Conservation (phyloP, 1,284 basidiomycete genomes). For the Acaromyces ingoldii region DNA sequence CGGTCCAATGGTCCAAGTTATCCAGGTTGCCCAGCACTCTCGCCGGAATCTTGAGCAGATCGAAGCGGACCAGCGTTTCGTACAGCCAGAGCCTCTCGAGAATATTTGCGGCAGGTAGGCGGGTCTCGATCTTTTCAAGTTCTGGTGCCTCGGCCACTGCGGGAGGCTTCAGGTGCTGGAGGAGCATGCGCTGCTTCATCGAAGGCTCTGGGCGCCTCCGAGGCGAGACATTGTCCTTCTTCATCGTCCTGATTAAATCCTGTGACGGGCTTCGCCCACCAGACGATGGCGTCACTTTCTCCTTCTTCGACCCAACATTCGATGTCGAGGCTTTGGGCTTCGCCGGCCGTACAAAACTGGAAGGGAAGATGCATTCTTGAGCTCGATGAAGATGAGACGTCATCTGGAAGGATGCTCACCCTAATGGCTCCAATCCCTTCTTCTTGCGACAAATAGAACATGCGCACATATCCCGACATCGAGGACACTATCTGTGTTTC, state of each 20-base stretch:
- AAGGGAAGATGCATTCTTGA: neutral
- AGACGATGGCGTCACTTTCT: neutral
- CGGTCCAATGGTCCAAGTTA: slow-evolving; percentile 33
- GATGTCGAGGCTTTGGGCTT: too few relatives aligned
- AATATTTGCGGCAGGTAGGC: slow-evolving; percentile 27
- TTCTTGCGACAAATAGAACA: slow-evolving; percentile 10
- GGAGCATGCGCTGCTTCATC: slow-evolving; percentile 6
- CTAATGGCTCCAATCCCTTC: slow-evolving; percentile 1
- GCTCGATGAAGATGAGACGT: neutral
- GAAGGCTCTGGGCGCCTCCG: too few relatives aligned
- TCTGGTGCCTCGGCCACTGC: slow-evolving; percentile 14
- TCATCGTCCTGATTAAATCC: neutral
- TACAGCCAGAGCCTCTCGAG: slow-evolving; percentile 41
- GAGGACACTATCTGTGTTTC: slow-evolving; percentile 1
- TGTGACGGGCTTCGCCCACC: neutral
- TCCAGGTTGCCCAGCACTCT: slow-evolving; percentile 27
- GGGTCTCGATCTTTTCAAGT: slow-evolving; percentile 24
- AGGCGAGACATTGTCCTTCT: too few relatives aligned
- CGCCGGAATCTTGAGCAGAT: slow-evolving; percentile 27
- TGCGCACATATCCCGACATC: slow-evolving; percentile 1
- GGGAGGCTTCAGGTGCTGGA: slow-evolving; percentile 19
- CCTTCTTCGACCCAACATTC: too few relatives aligned
- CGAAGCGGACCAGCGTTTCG: slow-evolving; percentile 38
- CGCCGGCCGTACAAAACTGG: too few relatives aligned
- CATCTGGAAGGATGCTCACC: slow-evolving; percentile 1